Evolutionary conservation across 768 basidiomycete species (phyloP), one percentile per base, ranked within the genome.

Genomic region (Podaxis rugospora): DNA sequence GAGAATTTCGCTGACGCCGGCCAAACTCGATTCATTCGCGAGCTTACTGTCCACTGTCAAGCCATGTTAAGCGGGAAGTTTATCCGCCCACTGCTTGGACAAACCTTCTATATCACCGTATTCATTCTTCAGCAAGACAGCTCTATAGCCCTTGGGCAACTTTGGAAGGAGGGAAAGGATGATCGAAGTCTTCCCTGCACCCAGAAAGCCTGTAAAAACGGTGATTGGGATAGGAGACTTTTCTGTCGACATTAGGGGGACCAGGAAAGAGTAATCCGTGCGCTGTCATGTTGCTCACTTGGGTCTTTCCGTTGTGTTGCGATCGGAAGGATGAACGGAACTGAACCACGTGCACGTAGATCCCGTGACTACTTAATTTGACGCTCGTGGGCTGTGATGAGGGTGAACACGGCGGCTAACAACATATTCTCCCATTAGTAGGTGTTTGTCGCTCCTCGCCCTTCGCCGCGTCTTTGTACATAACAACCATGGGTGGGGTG

Each of bases 141-240:
- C 89, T 67, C 86, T 92, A 80, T 95, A 95, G 67, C 91, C 88
- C 56, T 85, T 83, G 2, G 93, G 92, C 5, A 98, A 78, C 65
- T 87, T 86, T 2, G 89, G 87, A 2, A 97, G 81, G 1, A 96
- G 78, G 1, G 90, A 89, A 16, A 96, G 83, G 64, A 97, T 95
- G 27, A 90, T 78, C 2, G 85, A 86, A 0, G 89, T 91, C 72
- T 91, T 91, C 46, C 90, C 90, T 16, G 89, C 89, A 2, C 90
- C 91, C 3, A 94, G 83, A 70, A 93, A 96, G 14, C 95, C 95
- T n/a, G 95, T 98, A 74, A 96, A 93, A 61, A 95, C 91, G 1
- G 95, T 95, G 65, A 97, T 88, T 11, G 93, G 93, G 66, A 94
- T 95, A 35, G 77, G 63, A 23, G 68, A 23, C 21, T 40, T 51